These are phyloP conservation scores for Gossypium schwendimanii DNA, from an alignment of 441 rosid species.

Conservation along the genomic window DNA sequence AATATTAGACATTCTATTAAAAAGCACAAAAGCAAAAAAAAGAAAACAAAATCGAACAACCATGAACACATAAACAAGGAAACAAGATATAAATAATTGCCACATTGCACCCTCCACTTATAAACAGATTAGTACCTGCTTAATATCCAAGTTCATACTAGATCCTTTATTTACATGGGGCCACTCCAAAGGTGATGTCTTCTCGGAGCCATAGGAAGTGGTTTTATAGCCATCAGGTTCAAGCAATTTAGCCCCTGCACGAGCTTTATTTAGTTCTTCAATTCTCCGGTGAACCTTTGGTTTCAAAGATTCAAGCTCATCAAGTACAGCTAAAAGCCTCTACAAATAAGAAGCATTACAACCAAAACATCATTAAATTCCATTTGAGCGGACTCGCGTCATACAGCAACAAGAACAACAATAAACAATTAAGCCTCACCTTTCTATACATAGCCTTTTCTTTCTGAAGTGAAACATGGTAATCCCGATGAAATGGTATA, in stretches of 20 bases:
- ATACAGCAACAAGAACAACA: background rate
- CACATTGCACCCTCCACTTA: background rate
- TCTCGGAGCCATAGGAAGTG: conserved; percentile 29
- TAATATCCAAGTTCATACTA: conserved; percentile 28
- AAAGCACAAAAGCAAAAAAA: background rate
- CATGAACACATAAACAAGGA: background rate
- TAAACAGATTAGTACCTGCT: conserved; percentile 32
- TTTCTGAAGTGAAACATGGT: conserved; percentile 41
- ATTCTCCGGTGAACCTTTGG: conserved; percentile 57
- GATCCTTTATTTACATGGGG: conserved; percentile 29
- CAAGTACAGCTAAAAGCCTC: conserved; percentile 58
- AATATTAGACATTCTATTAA: background rate
- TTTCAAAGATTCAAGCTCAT: conserved; percentile 77
- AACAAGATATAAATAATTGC: background rate
- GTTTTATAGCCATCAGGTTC: conserved; percentile 33
- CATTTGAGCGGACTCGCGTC: background rate
- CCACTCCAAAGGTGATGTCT: conserved; percentile 36
- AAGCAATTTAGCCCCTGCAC: conserved; percentile 23
- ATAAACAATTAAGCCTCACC: conserved; percentile 38
- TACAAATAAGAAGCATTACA: conserved; percentile 26
- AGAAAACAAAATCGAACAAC: background rate
- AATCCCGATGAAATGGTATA: conserved; percentile 84
- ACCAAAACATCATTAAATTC: background rate
- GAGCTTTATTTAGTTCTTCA: conserved; percentile 42
- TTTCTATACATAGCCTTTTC: conserved; percentile 56